A percentile compares a stretch with the other conserved stretches of the same genome.
These are phyloP conservation scores for Porpolomopsis calyptriformis DNA, from an alignment of 768 basidiomycete species.

Conservation along the genomic window DNA sequence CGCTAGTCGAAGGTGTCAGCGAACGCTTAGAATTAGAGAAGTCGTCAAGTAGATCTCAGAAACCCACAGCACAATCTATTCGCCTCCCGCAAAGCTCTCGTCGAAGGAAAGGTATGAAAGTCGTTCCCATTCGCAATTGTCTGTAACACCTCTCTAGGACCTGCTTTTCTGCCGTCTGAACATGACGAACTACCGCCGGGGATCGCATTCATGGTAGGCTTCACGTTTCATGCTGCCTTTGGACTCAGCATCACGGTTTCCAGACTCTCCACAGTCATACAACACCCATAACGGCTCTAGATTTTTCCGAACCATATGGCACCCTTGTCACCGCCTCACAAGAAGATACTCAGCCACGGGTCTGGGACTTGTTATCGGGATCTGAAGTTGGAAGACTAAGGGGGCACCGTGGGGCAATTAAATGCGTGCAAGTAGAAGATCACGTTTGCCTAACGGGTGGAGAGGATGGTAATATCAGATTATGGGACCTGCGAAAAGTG, in stretches of 20 bases:
- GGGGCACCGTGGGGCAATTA: slow-evolving; percentile 75
- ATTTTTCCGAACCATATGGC: slow-evolving; percentile 96
- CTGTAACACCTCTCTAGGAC: slow-evolving; percentile 38
- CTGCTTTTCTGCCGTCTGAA: slow-evolving; percentile 93
- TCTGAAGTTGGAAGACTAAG: slow-evolving; percentile 75
- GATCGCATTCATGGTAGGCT: slow-evolving; percentile 87
- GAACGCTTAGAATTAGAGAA: slow-evolving; percentile 74
- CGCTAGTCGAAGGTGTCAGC: slow-evolving; percentile 76
- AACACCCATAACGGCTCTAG: slow-evolving; percentile 76
- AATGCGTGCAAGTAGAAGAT: slow-evolving; percentile 88
- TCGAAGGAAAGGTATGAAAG: slow-evolving; percentile 47
- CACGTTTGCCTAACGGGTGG: slow-evolving; percentile 85
- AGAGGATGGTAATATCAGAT: slow-evolving; percentile 69
- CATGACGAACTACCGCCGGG: slow-evolving; percentile 92
- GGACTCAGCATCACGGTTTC: slow-evolving; percentile 5
- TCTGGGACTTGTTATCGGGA: slow-evolving; percentile 92
- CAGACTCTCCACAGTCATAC: slow-evolving; percentile 78
- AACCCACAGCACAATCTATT: slow-evolving; percentile 26
- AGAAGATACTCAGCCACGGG: slow-evolving; percentile 77
- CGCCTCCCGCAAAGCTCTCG: slow-evolving; percentile 52
- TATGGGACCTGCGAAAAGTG: slow-evolving; percentile 87
- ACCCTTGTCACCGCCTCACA: slow-evolving; percentile 80
- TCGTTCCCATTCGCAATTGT: slow-evolving; percentile 1
- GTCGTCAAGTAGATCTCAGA: slow-evolving; percentile 22
- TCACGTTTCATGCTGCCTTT: slow-evolving; percentile 1